A percentile compares a stretch with the other conserved stretches of the same genome.
Evolutionary conservation across 169 alveolate genomes (phyloP).

Genomic region (Toxoplasma gondii): DNA sequence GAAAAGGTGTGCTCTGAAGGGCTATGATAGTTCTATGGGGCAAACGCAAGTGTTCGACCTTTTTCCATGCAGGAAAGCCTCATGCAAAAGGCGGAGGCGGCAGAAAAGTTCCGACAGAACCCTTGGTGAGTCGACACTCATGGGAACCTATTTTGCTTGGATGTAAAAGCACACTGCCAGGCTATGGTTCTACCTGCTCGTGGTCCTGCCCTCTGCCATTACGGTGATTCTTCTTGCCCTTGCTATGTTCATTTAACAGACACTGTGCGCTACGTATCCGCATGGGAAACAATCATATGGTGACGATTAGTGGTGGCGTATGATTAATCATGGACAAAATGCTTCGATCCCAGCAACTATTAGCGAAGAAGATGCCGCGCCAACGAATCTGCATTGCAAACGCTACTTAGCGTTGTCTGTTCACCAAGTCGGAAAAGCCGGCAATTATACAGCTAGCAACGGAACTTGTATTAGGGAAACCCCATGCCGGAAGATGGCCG

Average conservation of each 20-base stretch:
- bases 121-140: background rate
- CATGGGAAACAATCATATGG: no score
- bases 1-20: background rate
- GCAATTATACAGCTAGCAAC: no score
- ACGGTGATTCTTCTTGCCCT: background rate
- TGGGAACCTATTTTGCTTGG: background rate
- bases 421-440: no score
- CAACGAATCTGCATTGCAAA: no score
- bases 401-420: no score
- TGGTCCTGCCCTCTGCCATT: background rate
- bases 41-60: background rate
- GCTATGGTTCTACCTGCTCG: constrained; percentile 31
- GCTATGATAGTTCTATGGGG: background rate
- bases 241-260: background rate
- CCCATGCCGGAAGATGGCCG: no score
- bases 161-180: background rate
- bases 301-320: no score
- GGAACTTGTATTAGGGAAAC: no score
- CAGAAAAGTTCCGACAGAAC: background rate
- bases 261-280: background rate
- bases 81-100: constrained; percentile 11
- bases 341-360: no score
- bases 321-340: no score
- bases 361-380: no score
- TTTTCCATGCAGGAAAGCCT: background rate